Base-by-base conservation (phyloP, 2,329 filamentous ascomycete species). In the Bimuria novae-zelandiae region DNA sequence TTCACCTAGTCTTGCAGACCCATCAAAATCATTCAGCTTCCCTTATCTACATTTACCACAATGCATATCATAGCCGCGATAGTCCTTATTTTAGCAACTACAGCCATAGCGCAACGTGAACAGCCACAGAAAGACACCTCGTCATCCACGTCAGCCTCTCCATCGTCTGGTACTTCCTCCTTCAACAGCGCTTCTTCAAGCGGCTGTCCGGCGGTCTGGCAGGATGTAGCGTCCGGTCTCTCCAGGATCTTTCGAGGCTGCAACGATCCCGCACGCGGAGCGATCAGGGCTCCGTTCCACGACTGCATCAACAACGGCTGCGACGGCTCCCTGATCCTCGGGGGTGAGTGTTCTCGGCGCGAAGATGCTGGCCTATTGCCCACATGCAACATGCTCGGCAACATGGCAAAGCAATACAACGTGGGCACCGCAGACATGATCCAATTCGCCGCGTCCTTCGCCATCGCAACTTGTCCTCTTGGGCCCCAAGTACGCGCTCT, bases 361-460 rank as follows among this genome's bases (percentile, higher is more conserved):
- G 70, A 75, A 35, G 73, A 84, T 59, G 61, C 55, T 3, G 80
- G 79, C 0, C 69, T 84, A 2, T 55, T 68, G 41, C 65, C 65
- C 2, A 78, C 79, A 29, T 75, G 73, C n/a, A 55, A 57, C 3
- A 70, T 73, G 45, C 67, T 78, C 1, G 60, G 65, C 32, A 51
- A 56, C 6, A 74, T 77, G 70, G 74, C 73, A 32, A 60, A 61
- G 16, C 70, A 75, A 44, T 79, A 76, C 55, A 66, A 60, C 23
- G 66, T 68, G 46, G 59, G 62, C 22, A 58, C 56, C 1, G 65
- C 67, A 39, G 67, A 69, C 45, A 67, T 65, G 55, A 66, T 69
- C 7, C 57, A 68, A 23, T 68, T 70, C 27, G 67, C 62, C 2
- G 63, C 54, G 21, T 61, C 65, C 16, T 44, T 42, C 11, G 67